Conservation (phyloP, 108 stramenopile genomes). For the Skeletonema costatum region DNA sequence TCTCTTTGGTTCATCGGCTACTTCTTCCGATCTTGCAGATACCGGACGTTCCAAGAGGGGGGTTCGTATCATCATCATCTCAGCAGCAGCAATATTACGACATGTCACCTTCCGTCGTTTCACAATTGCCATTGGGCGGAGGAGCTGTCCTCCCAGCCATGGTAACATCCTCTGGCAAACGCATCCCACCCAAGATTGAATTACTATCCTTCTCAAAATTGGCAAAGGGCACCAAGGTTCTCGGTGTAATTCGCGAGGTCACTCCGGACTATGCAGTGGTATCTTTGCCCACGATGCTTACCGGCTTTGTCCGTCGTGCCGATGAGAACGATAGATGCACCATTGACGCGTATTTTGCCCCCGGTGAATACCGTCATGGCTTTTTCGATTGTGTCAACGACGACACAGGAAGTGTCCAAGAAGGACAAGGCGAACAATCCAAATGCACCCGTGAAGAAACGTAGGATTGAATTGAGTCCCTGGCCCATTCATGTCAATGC, state of each 20-base stretch:
- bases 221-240: slow-evolving; percentile 63
- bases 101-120: neutral
- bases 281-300: slow-evolving; percentile 71
- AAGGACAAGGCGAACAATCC: slow-evolving; percentile 8
- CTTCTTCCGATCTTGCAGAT: neutral
- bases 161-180: slow-evolving; percentile 7
- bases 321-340: slow-evolving; percentile 24
- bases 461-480: slow-evolving; percentile 76
- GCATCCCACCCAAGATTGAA: slow-evolving; percentile 66
- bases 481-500: slow-evolving; percentile 61
- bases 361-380: slow-evolving; percentile 62
- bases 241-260: slow-evolving; percentile 72
- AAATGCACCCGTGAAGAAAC: slow-evolving; percentile 29
- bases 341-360: slow-evolving; percentile 46
- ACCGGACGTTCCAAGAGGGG: neutral
- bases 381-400: slow-evolving; percentile 63
- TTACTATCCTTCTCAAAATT: slow-evolving; percentile 68
- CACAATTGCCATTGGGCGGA: slow-evolving; percentile 69
- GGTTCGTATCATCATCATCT: neutral
- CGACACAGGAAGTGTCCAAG: slow-evolving; percentile 44
- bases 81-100: slow-evolving; percentile 1
- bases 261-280: slow-evolving; percentile 71
- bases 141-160: slow-evolving; percentile 68
- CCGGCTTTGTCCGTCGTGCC: slow-evolving; percentile 69
- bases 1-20: slow-evolving; percentile 25